Conservation (phyloP, 1,284 basidiomycete species). For the Veloporphyrellus conicus region DNA sequence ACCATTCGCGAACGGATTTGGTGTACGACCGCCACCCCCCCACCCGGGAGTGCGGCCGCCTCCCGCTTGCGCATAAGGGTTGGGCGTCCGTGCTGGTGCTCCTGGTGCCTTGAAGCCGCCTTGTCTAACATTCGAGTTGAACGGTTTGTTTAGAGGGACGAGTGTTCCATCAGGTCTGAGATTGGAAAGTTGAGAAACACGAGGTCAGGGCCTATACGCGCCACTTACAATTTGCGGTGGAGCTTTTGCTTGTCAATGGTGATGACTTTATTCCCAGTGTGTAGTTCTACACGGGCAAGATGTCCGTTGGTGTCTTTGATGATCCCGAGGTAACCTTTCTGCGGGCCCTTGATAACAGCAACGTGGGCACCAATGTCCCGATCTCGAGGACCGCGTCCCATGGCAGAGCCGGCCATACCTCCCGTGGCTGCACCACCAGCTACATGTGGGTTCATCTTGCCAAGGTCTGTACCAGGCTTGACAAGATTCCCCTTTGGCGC, state of each 20-base stretch:
- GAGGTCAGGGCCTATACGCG: not conserved
- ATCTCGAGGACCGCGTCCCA: constrained; percentile 73
- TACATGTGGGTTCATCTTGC: constrained; percentile 92
- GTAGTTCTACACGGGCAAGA: constrained; percentile 86
- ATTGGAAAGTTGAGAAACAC: constrained; percentile 4
- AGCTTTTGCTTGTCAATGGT: constrained; percentile 82
- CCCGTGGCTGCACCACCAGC: constrained; percentile 55
- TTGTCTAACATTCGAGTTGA: constrained; percentile 23
- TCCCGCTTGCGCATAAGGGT: constrained; percentile 32
- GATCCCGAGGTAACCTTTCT: constrained; percentile 88
- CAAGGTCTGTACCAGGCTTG: constrained; percentile 72
- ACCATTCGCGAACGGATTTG: constrained; percentile 53
- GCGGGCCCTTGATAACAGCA: constrained; percentile 80
- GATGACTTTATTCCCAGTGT: constrained; percentile 87
- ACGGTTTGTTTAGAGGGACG: constrained; percentile 39
- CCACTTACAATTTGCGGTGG: constrained; percentile 71
- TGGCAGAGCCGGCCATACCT: constrained; percentile 78
- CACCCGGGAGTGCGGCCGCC: constrained; percentile 43
- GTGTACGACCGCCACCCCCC: constrained; percentile 44
- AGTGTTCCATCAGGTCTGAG: constrained; percentile 54
- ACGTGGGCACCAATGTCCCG: constrained; percentile 80
- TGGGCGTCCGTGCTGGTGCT: constrained; percentile 36
- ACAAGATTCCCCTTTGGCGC: constrained; percentile 77
- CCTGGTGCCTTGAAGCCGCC: constrained; percentile 30
- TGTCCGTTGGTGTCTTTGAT: constrained; percentile 95